These are phyloP conservation scores for Glebionis coronaria DNA, from an alignment of 129 eudicot genomes.

Conservation along the genomic window DNA sequence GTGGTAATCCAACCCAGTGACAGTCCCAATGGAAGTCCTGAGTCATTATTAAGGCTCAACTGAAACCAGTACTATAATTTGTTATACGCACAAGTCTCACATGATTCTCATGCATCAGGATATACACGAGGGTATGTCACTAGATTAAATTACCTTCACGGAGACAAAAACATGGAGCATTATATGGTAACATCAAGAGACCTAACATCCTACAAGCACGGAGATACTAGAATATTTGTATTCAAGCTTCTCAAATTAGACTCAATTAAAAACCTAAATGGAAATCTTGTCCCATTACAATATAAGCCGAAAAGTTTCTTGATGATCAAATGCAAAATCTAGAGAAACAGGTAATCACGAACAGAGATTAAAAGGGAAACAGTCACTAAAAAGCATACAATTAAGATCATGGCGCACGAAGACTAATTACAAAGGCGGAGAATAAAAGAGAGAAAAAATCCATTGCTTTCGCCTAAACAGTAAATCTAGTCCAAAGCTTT, in stretches of 20 bases:
- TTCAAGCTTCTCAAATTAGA: background rate
- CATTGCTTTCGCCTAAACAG: background rate
- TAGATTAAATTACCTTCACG: slow-evolving; percentile 21
- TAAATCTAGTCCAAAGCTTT: background rate
- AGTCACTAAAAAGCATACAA: background rate
- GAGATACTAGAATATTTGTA: background rate
- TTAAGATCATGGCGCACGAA: background rate
- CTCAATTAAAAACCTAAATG: background rate
- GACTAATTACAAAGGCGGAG: background rate
- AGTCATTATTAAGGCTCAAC: slow-evolving; percentile 15
- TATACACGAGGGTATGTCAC: slow-evolving; percentile 4
- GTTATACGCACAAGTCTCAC: slow-evolving; percentile 11
- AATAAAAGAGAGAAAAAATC: background rate
- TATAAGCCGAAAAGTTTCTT: background rate
- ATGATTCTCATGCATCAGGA: slow-evolving; percentile 14
- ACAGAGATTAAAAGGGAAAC: background rate
- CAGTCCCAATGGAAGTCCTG: slow-evolving; percentile 16
- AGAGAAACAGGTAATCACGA: background rate
- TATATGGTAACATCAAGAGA: slow-evolving; percentile 11
- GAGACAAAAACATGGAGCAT: slow-evolving; percentile 19
- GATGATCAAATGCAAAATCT: background rate
- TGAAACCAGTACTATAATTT: background rate
- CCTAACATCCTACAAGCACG: slow-evolving; percentile 17
- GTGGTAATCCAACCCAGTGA: slow-evolving; percentile 8
- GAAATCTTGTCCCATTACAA: background rate